Evolutionary conservation across 805 yeast species (phyloP).

Genomic region (Nakazawaea ambrosiae): DNA sequence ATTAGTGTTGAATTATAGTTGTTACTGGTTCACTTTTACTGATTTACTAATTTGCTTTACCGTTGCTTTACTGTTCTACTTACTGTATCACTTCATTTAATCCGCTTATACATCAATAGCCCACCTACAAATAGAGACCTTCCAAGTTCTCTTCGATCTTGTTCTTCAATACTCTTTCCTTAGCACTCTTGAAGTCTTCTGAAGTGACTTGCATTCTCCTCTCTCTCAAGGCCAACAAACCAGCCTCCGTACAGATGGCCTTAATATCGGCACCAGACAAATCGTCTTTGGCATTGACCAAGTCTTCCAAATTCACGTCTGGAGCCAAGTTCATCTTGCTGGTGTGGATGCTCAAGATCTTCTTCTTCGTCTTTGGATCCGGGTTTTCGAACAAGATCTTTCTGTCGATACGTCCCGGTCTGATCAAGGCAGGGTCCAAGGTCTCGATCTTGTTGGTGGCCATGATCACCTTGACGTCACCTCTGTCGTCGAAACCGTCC

Average conservation of each 20-base stretch:
- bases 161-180: conserved; percentile 92
- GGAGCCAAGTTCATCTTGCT: conserved; percentile 85
- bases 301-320: conserved; percentile 84
- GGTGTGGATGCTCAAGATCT: conserved; percentile 87
- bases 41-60: too few species aligned
- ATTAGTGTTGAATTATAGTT: too few species aligned
- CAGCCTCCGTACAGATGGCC: conserved; percentile 97
- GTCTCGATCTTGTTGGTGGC: conserved; percentile 95
- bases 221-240: conserved; percentile 89
- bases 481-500: conserved; percentile 96
- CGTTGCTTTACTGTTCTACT: too few species aligned
- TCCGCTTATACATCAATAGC: too few species aligned
- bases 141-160: conserved; percentile 95
- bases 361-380: conserved; percentile 85
- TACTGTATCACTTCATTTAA: too few species aligned
- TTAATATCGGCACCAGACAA: conserved; percentile 96
- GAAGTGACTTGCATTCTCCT: conserved; percentile 97
- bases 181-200: conserved; percentile 87
- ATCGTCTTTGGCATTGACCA: conserved; percentile 88
- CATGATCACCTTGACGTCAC: conserved; percentile 96
- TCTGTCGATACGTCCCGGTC: conserved; percentile 97
- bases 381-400: conserved; percentile 95
- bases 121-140: conserved; percentile 71
- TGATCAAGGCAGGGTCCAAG: conserved; percentile 89
- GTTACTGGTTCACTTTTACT: too few species aligned